Evolutionary conservation across 257 asterid species (phyloP).

Genomic region (Datura wrightii): DNA sequence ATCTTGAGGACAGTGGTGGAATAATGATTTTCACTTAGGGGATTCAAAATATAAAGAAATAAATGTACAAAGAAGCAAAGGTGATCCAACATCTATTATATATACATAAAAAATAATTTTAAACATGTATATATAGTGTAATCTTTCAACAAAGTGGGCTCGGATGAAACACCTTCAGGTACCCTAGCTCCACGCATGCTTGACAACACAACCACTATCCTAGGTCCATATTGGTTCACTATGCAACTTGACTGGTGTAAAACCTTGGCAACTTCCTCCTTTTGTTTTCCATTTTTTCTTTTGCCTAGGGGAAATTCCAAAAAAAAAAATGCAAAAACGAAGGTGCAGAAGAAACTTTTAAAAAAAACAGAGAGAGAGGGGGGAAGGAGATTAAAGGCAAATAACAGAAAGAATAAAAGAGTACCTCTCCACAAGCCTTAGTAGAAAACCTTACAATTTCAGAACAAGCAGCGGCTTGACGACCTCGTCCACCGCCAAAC

Average conservation of each 20-base stretch:
- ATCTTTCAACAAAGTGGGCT: too few relatives aligned
- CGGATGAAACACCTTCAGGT: too few relatives aligned
- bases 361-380: background rate
- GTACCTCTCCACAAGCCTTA: constrained; percentile 79
- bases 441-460: constrained; percentile 93
- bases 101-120: too few relatives aligned
- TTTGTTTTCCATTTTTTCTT: background rate
- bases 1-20: background rate
- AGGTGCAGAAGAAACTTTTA: background rate
- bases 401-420: background rate
- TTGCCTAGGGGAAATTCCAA: background rate
- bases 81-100: too few relatives aligned
- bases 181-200: too few relatives aligned
- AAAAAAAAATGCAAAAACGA: background rate
- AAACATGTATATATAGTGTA: too few relatives aligned
- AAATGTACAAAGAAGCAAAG: too few relatives aligned
- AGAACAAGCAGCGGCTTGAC: constrained; percentile 69
- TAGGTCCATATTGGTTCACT: background rate
- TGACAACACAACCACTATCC: background rate
- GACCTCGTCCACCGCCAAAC: constrained; percentile 74
- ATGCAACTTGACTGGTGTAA: constrained; percentile 4
- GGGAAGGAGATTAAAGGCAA: background rate
- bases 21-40: too few relatives aligned
- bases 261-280: background rate
- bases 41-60: too few relatives aligned